Base-by-base conservation (phyloP, 495 filamentous ascomycete species). In the Ascobolus immersus region DNA sequence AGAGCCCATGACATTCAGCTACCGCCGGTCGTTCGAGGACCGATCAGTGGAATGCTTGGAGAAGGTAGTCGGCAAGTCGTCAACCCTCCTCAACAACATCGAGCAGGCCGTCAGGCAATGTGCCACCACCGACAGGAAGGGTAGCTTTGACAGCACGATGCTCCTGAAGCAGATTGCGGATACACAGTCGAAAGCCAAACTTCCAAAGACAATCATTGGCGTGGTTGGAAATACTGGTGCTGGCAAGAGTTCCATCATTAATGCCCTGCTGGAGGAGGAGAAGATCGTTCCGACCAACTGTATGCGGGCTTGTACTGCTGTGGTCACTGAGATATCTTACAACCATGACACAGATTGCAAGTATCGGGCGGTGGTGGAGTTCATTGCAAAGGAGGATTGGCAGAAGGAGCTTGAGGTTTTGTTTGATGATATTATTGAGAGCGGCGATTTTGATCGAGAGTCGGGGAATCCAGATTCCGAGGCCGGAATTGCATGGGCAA, bases 271-370 rank as follows among this genome's bases (percentile, higher is more conserved):
- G n/a, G 64, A 69, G 12, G 61, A 71, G 29, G 56, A 63, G 15
- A 31, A 9, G n/a, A n/a, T 31, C 4, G n/a, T 31, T 10, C 28
- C 28, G 10, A 31, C 28, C 14, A 31, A 31, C n/a, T 31, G 28
- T 40, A 67, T 66, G 63, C 52, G 66, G 37, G 71, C 68, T 6
- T 73, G 68, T 38, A 77, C 72, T 3, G 69, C 71, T 0, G 64
- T 67, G 7, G 62, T 67, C 0, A 74, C 63, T 0, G 71, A 76
- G 40, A 61, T 77, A 10, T 67, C 67, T 0, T 77, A 61, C 44
- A 73, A 71, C n/a, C 27, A 62, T 15, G 57, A 65, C 13, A 45
- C 54, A 2, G 40, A 40, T 1, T 38, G 49, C 19, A 55, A 45
- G 31, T 77, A 73, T 46, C 52, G 54, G 15, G 70, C 70, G n/a